Base-by-base conservation (phyloP, 1,139 yeast genomes). In the Geotrichum candidum region DNA sequence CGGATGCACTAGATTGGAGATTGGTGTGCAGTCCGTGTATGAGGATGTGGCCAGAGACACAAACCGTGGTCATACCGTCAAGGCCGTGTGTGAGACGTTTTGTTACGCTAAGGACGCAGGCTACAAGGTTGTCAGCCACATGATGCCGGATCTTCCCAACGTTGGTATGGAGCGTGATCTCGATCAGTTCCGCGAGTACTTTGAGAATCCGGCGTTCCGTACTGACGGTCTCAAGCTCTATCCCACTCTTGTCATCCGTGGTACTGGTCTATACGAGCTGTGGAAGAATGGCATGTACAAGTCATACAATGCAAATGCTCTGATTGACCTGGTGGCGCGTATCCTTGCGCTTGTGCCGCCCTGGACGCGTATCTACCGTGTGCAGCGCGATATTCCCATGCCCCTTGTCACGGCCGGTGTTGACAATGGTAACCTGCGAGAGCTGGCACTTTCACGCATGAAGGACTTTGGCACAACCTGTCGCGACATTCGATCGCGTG, bases 131-230 rank as follows among this genome's bases (percentile, higher is more conserved):
- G 99, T 94, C 38, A 87, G 96, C 67, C 99, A 94, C 77, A 94
- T 94, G 99, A 94, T 94, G 99, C 99, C 99, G 23, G 99, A 94
- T 79, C 80, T 94, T 69, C 99, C 99, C 23, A 94, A 94, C 71
- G 97, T 94, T 61, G 99, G 99, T 18, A 90, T 92, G 96, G 99
- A 94, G 77, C 84, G 99, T 74, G 99, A 94, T 74, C 79, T 94
- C 68, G 96, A 91, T 70, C 99, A 94, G 76, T 94, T 94, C 72
- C 84, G 87, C 70, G 99, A 94, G 74, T 94, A 94, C 77, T 95
- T 94, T 74, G 99, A 94, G 70, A 94, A 90, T 73, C 99, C 99
- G 1, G 96, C 85, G 45, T 94, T 94, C 76, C 84, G 99, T 75
- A 95, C 99, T 4, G 99, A 94, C 73, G 99, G 99, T 51, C 82